Conservation (phyloP, 345 rosid species). For the Arabidopsis arenosa region DNA sequence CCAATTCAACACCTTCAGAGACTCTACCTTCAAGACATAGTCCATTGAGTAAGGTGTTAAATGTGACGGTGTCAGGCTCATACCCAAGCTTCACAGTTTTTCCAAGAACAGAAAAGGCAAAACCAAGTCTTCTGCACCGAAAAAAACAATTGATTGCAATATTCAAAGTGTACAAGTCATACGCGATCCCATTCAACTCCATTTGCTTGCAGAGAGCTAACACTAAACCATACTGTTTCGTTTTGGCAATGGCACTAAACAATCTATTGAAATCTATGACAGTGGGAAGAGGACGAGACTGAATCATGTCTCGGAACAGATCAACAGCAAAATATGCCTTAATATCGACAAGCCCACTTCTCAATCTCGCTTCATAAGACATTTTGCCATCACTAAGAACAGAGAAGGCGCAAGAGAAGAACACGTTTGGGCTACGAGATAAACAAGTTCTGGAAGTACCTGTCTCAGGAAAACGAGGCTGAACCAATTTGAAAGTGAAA, state of each 20-base stretch:
- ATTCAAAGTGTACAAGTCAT: background rate
- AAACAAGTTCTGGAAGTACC: no score
- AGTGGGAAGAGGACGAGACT: no score
- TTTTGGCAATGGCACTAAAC: no score
- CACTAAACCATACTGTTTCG: background rate
- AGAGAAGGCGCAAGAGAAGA: background rate
- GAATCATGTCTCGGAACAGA: no score
- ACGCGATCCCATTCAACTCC: background rate
- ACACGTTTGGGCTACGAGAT: no score
- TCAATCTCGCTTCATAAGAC: no score
- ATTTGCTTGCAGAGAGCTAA: background rate
- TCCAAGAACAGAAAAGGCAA: background rate
- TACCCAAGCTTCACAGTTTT: background rate
- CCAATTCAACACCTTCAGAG: background rate
- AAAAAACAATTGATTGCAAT: constrained; percentile 9
- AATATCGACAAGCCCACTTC: no score
- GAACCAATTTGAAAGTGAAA: no score
- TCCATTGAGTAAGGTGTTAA: background rate
- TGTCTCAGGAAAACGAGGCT: no score
- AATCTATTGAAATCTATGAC: no score
- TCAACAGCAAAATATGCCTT: no score
- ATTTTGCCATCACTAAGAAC: no score
- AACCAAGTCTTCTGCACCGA: background rate
- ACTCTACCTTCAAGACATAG: constrained; percentile 1
- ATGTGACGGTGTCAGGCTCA: background rate